A percentile compares a stretch with the other conserved stretches of the same genome.
These are phyloP conservation scores for Daedalea quercina DNA, from an alignment of 768 basidiomycete genomes.

Conservation along the genomic window DNA sequence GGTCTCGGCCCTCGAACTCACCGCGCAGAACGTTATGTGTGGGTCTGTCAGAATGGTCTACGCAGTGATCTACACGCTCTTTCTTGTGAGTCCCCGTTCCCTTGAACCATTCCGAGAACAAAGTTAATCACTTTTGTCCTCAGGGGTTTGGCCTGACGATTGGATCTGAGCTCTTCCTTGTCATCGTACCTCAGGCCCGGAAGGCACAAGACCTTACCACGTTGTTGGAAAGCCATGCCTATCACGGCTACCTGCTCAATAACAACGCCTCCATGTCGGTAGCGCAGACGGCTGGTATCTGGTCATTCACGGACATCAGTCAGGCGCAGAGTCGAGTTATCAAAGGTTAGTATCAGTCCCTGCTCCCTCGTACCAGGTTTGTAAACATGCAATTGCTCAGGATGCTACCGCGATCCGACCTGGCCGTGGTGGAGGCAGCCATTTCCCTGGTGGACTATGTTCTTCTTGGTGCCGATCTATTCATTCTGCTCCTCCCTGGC, in stretches of 20 bases:
- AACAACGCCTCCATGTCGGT: slow-evolving; percentile 17
- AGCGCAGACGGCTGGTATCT: slow-evolving; percentile 19
- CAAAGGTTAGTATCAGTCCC: slow-evolving; percentile 16
- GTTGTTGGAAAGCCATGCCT: slow-evolving; percentile 20
- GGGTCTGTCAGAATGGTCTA: slow-evolving; percentile 82
- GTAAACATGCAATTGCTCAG: slow-evolving; percentile 26
- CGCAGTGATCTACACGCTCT: slow-evolving; percentile 80
- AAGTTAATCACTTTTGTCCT: neutral
- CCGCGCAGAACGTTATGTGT: slow-evolving; percentile 74
- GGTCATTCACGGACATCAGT: slow-evolving; percentile 24
- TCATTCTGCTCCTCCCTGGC: slow-evolving; percentile 67
- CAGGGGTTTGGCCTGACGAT: slow-evolving; percentile 83
- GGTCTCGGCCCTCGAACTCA: slow-evolving; percentile 72
- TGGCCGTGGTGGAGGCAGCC: slow-evolving; percentile 78
- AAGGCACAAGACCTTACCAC: slow-evolving; percentile 25
- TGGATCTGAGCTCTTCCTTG: slow-evolving; percentile 74
- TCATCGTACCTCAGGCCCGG: slow-evolving; percentile 56
- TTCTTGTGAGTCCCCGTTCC: slow-evolving; percentile 43
- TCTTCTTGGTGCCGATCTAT: slow-evolving; percentile 72
- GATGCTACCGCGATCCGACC: slow-evolving; percentile 64
- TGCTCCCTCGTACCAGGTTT: neutral
- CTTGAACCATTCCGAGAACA: neutral
- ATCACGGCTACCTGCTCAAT: slow-evolving; percentile 46
- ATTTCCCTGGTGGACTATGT: slow-evolving; percentile 77
- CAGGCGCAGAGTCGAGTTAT: slow-evolving; percentile 18